Evolutionary conservation across 2,329 filamentous ascomycete species (phyloP).

Genomic region (Trichoderma hamatum): DNA sequence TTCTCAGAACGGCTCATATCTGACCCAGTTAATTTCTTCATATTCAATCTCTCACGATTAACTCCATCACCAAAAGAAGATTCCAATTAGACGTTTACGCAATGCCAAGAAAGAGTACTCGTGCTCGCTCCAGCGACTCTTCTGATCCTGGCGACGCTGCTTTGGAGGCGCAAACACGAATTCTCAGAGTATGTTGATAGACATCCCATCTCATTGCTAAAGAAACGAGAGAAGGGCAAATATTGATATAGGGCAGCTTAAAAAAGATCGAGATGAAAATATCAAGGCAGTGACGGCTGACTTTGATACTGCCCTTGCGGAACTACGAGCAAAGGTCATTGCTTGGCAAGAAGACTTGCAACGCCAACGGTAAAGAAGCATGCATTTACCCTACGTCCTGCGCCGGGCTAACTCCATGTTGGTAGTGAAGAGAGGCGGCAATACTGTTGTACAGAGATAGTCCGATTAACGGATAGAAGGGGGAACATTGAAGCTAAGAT

Average conservation of each 20-base stretch:
- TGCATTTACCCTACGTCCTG: too few relatives aligned
- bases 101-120: constrained; percentile 30
- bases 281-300: constrained; percentile 34
- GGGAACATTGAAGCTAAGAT: constrained; percentile 37
- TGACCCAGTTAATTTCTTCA: not conserved
- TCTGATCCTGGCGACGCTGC: constrained; percentile 33
- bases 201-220: not conserved
- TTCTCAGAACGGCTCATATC: not conserved
- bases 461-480: constrained; percentile 34
- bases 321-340: constrained; percentile 32
- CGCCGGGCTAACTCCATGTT: not conserved
- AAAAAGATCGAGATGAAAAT: constrained; percentile 36
- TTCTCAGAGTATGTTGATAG: constrained; percentile 32
- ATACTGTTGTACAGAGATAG: constrained; percentile 29
- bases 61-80: too few relatives aligned
- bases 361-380: constrained; percentile 32
- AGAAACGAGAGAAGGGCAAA: not conserved
- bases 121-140: constrained; percentile 30
- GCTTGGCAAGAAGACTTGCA: constrained; percentile 33
- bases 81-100: too few relatives aligned
- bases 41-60: not conserved
- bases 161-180: constrained; percentile 36
- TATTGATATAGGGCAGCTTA: constrained; percentile 35
- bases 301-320: constrained; percentile 33
- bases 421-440: constrained; percentile 30